Conservation (phyloP, 2,329 filamentous ascomycete genomes). For the Clonostachys rosea region DNA sequence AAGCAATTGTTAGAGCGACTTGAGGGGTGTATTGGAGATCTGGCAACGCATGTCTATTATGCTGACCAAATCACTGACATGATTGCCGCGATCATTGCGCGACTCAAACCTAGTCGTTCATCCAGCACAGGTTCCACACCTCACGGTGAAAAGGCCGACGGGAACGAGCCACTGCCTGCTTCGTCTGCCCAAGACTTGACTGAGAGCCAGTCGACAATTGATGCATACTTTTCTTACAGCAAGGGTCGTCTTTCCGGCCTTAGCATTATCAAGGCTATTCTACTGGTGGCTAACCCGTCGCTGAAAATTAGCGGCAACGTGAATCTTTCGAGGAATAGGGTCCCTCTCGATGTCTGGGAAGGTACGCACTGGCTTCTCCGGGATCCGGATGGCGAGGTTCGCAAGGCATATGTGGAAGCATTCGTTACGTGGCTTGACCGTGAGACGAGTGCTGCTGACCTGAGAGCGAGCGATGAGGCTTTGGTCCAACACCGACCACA, state of each 20-base stretch:
- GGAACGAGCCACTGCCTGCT: slow-evolving; percentile 22
- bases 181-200: slow-evolving; percentile 30
- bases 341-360: slow-evolving; percentile 85
- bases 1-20: slow-evolving; percentile 65
- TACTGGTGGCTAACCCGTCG: slow-evolving; percentile 73
- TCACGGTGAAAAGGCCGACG: slow-evolving; percentile 39
- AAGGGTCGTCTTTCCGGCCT: slow-evolving; percentile 62
- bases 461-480: slow-evolving; percentile 55
- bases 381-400: slow-evolving; percentile 72
- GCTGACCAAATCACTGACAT: slow-evolving; percentile 95
- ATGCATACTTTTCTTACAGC: slow-evolving; percentile 48
- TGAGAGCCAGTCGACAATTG: slow-evolving; percentile 38
- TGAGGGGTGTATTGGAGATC: slow-evolving; percentile 79
- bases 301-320: slow-evolving; percentile 53
- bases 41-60: slow-evolving; percentile 95
- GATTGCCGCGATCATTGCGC: slow-evolving; percentile 73
- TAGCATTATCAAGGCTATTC: slow-evolving; percentile 74
- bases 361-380: slow-evolving; percentile 91
- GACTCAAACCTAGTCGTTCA: slow-evolving; percentile 63
- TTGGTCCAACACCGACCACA: slow-evolving; percentile 38
- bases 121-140: slow-evolving; percentile 36
- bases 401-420: slow-evolving; percentile 81
- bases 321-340: slow-evolving; percentile 66
- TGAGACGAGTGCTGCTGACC: slow-evolving; percentile 68
- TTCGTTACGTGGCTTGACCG: slow-evolving; percentile 78